Conservation (phyloP, 345 rosid genomes). For the Durio zibethinus region DNA sequence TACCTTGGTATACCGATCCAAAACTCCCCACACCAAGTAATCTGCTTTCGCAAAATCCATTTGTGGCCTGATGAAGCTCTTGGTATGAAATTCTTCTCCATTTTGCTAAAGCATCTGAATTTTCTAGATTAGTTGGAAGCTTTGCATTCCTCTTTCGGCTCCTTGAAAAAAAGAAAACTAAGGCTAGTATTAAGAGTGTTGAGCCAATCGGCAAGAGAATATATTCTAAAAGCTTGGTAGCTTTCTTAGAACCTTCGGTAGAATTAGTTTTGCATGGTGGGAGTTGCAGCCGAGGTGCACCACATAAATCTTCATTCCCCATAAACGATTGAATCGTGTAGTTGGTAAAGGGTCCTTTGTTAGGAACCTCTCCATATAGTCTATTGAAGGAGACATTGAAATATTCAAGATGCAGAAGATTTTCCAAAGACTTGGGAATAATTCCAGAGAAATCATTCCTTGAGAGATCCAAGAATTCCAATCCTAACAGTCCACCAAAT, state of each 20-base stretch:
- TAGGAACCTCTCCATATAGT: constrained; percentile 20
- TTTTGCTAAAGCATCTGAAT: neutral
- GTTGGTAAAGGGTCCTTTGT: constrained; percentile 14
- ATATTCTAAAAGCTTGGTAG: neutral
- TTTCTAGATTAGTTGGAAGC: neutral
- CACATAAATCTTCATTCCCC: constrained; percentile 8
- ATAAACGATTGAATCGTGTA: constrained; percentile 13
- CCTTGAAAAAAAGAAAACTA: neutral
- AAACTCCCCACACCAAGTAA: constrained; percentile 14
- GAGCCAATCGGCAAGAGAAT: neutral
- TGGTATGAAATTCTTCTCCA: neutral
- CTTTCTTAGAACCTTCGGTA: neutral
- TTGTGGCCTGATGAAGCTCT: neutral
- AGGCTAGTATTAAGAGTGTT: neutral
- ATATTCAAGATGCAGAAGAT: neutral
- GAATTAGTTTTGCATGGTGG: constrained; percentile 3
- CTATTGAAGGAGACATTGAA: constrained; percentile 18
- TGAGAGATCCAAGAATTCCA: constrained; percentile 24
- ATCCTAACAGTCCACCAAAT: constrained; percentile 12
- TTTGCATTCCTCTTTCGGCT: neutral
- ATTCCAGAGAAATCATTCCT: constrained; percentile 14
- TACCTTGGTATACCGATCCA: constrained; percentile 17
- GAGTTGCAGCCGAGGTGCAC: neutral
- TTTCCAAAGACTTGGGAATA: constrained; percentile 22
- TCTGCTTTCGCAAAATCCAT: neutral